phyloP scores from a whole-genome alignment of 805 yeast species.

The Monosporozyma servazzii region DNA sequence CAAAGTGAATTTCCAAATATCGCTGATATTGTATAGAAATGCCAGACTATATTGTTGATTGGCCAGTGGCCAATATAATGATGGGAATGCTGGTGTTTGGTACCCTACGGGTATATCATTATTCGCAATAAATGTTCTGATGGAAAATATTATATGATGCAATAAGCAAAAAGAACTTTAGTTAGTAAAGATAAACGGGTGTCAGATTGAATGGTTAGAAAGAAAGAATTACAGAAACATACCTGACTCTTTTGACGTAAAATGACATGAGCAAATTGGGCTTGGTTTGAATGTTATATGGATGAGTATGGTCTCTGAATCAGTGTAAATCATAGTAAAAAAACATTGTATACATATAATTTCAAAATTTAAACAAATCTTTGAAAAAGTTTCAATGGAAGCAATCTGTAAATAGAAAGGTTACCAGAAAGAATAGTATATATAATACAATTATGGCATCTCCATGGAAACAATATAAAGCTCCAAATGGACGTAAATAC shows the following conservation, averaged over 20 bases:
- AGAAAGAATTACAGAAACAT: neutral
- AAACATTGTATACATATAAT: neutral
- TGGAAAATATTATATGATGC: too few species aligned
- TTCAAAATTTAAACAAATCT: neutral
- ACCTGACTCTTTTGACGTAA: conserved; percentile 1
- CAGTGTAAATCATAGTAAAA: neutral
- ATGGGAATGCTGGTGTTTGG: conserved; percentile 69
- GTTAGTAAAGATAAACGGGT: neutral
- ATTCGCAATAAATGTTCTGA: conserved; percentile 34
- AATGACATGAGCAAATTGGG: neutral
- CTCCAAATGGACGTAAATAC: conserved; percentile 32
- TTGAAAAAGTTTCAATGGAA: neutral
- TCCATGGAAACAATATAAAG: conserved; percentile 32
- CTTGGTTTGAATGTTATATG: neutral
- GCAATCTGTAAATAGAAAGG: neutral
- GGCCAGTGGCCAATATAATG: conserved; percentile 61
- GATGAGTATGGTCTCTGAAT: neutral
- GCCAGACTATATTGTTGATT: conserved; percentile 34
- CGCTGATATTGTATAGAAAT: conserved; percentile 56
- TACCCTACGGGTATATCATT: conserved; percentile 73
- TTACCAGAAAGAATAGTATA: neutral
- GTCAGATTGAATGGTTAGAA: neutral
- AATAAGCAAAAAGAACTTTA: neutral
- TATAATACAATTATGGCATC: neutral
- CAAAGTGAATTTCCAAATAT: conserved; percentile 76